These are phyloP conservation scores for Ogataea minuta DNA, from an alignment of 805 yeast species.

Conservation along the genomic window DNA sequence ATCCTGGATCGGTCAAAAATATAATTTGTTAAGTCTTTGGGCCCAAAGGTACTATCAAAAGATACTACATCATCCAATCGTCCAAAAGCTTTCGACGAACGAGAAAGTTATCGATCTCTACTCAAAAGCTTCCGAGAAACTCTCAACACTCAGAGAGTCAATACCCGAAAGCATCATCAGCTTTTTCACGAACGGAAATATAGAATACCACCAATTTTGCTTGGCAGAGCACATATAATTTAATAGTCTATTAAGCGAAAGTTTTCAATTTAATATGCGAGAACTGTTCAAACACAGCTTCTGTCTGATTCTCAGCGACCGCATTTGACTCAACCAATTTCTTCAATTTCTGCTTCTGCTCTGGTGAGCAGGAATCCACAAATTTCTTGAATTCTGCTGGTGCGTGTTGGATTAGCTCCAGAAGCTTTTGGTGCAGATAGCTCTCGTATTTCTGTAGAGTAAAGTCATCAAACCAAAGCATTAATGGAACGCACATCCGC, in stretches of 20 bases:
- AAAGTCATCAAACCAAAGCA: constrained; percentile 32
- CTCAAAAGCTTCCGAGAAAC: neutral
- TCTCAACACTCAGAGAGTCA: neutral
- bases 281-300: constrained; percentile 13
- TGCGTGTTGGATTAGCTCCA: constrained; percentile 44
- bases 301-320: constrained; percentile 14
- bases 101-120: constrained; percentile 1
- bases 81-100: constrained; percentile 2
- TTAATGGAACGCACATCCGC: constrained; percentile 31
- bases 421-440: constrained; percentile 47
- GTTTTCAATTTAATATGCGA: constrained; percentile 51
- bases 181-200: constrained; percentile 16
- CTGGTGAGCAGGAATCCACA: constrained; percentile 37
- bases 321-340: constrained; percentile 38
- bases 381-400: constrained; percentile 49
- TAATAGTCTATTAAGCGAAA: constrained; percentile 34
- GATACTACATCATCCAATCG: constrained; percentile 1
- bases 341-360: constrained; percentile 44
- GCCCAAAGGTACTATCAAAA: neutral
- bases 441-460: constrained; percentile 26
- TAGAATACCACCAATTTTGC: constrained; percentile 23
- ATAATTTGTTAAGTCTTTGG: neutral
- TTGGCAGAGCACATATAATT: constrained; percentile 16
- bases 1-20: neutral
- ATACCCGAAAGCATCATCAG: constrained; percentile 5